phyloP scores from a whole-genome alignment of 768 basidiomycete genomes.

The Russula lepida region DNA sequence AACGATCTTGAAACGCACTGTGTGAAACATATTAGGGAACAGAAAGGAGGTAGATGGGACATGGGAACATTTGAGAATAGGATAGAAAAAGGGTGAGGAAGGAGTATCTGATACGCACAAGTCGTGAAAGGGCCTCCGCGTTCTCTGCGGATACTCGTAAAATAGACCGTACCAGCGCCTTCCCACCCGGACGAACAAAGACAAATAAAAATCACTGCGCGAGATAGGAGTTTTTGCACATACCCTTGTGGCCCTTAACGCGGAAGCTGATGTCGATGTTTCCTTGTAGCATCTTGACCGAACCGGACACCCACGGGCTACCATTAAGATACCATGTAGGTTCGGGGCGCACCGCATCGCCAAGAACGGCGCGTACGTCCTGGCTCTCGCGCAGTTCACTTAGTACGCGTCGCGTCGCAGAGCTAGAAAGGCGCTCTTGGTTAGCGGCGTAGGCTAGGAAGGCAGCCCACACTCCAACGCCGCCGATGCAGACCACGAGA shows the following conservation, averaged over 20 bases:
- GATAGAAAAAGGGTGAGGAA: not conserved
- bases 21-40: not conserved
- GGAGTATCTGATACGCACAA: constrained; percentile 35
- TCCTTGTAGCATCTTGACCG: constrained; percentile 64
- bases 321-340: constrained; percentile 72
- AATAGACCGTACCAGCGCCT: constrained; percentile 74
- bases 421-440: constrained; percentile 69
- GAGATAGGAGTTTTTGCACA: constrained; percentile 18
- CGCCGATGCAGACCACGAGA: constrained; percentile 41
- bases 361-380: constrained; percentile 45
- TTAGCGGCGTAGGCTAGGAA: constrained; percentile 68
- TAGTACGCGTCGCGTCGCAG: constrained; percentile 61
- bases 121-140: constrained; percentile 14
- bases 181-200: not conserved
- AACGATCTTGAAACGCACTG: constrained; percentile 16
- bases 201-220: not conserved
- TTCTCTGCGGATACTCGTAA: constrained; percentile 59
- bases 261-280: constrained; percentile 73
- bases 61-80: not conserved
- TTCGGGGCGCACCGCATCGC: constrained; percentile 56
- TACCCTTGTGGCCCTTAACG: constrained; percentile 63
- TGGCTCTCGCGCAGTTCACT: constrained; percentile 47
- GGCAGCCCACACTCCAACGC: constrained; percentile 53
- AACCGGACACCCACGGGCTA: constrained; percentile 60
- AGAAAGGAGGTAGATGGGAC: not conserved